A percentile compares a stretch with the other conserved stretches of the same genome.
These are phyloP conservation scores for Nicotiana rustica DNA, from an alignment of 305 asterid species.

Conservation along the genomic window DNA sequence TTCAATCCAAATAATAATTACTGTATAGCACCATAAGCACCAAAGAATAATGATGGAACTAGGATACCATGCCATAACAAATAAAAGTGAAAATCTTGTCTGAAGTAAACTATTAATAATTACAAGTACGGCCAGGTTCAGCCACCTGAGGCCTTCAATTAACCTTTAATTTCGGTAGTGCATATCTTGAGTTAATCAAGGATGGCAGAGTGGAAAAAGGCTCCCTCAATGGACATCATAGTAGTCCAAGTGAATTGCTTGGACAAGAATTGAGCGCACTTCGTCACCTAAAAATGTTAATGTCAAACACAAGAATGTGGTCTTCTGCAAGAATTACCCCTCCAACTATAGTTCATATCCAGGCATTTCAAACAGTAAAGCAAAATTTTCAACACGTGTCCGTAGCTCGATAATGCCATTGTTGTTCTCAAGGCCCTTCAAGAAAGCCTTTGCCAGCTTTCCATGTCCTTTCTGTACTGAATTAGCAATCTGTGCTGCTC, in stretches of 20 bases:
- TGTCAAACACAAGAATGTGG: not conserved
- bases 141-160: no score
- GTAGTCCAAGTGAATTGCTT: not conserved
- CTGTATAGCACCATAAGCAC: not conserved
- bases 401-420: conserved; percentile 65
- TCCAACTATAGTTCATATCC: conserved; percentile 55
- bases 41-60: not conserved
- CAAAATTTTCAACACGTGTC: conserved; percentile 62
- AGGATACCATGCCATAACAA: not conserved
- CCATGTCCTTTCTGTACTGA: conserved; percentile 71
- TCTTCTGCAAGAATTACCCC: not conserved
- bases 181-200: not conserved
- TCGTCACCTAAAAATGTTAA: not conserved
- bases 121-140: not conserved
- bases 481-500: conserved; percentile 67
- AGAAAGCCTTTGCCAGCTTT: conserved; percentile 59
- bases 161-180: not conserved
- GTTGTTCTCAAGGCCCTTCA: conserved; percentile 70
- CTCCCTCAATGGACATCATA: not conserved
- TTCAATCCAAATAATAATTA: not conserved
- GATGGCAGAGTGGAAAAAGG: not conserved
- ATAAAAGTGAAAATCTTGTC: not conserved
- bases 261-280: not conserved
- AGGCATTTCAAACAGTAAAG: conserved; percentile 73
- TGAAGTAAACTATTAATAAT: not conserved